Conservation (phyloP, 1,139 yeast genomes). For the Yamadazyma membranifaciens region DNA sequence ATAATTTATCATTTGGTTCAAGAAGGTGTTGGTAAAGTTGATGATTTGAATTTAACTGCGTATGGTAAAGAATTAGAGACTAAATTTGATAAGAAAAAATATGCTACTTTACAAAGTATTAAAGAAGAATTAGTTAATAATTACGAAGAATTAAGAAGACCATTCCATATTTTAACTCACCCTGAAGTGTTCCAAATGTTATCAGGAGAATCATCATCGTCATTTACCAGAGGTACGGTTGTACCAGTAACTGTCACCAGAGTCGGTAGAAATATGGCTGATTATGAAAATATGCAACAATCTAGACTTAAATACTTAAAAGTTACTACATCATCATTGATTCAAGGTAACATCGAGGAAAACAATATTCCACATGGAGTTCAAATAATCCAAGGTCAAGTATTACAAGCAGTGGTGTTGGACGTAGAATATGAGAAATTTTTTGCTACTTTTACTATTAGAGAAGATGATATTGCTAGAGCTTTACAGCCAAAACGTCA, state of each 20-base stretch:
- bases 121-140: conserved; percentile 85
- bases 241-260: conserved; percentile 72
- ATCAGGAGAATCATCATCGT: conserved; percentile 78
- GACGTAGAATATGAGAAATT: conserved; percentile 71
- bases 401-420: conserved; percentile 78
- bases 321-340: conserved; percentile 72
- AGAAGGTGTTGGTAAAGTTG: conserved; percentile 82
- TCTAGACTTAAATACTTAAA: conserved; percentile 43
- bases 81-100: conserved; percentile 72
- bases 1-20: conserved; percentile 78
- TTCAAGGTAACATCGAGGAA: conserved; percentile 71
- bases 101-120: conserved; percentile 82
- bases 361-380: conserved; percentile 58
- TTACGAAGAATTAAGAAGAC: conserved; percentile 79
- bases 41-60: conserved; percentile 84
- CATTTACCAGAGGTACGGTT: conserved; percentile 68
- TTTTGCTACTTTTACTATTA: conserved; percentile 69
- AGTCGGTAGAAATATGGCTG: conserved; percentile 47
- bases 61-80: conserved; percentile 90
- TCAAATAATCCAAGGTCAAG: conserved; percentile 63
- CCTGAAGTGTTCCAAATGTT: conserved; percentile 82
- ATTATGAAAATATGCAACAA: conserved; percentile 26
- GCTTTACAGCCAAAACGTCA: conserved; percentile 53
- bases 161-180: conserved; percentile 64
- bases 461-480: conserved; percentile 61